Base-by-base conservation (phyloP, 106 monocot genomes). In the Narthecium ossifragum region DNA sequence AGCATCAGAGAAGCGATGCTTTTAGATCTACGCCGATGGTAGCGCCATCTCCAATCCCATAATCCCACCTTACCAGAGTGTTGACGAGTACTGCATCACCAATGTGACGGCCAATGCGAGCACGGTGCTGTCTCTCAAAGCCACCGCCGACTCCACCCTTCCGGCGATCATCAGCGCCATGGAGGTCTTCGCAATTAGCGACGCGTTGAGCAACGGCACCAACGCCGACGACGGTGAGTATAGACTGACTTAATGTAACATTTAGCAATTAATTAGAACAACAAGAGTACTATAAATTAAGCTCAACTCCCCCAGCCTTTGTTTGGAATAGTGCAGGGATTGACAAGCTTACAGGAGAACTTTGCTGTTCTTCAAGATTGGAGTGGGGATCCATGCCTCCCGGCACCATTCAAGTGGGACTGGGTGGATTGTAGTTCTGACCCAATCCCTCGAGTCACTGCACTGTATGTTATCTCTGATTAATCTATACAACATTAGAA, bases 301-400 rank as follows among this genome's bases (percentile, higher is more conserved):
- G 8, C 33, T 31, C 33, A 24, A 32, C 17, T 55, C 18, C 12
- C 15, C 5, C n/a, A n/a, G 11, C 2, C 56, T 50, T 48, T 51
- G 28, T 20, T 48, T 18, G 34, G 24, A 28, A 13, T 63, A 15
- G 47, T 20, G 22, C 20, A 20, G n/a, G n/a, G n/a, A 24, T 22
- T 49, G 9, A 22, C 23, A 24, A 1, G 23, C 2, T 24, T 24
- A 0, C 9, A 2, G 4, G 21, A 9, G 1, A 24, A 22, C 1
- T 4, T 24, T n/a, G 18, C 49, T n/a, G n/a, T n/a, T n/a, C n/a
- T n/a, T n/a, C n/a, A n/a, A 22, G 4, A 49, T 1, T 63, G 63
- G 63, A 49, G 34, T 63, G 63, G 63, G 36, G 63, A 63, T 51
- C 63, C 63, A 33, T 63, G 63, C 34, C 50, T 63, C n/a, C 63